Base-by-base conservation (phyloP, 2,329 filamentous ascomycete genomes). In the Pleurostoma richardsiae region DNA sequence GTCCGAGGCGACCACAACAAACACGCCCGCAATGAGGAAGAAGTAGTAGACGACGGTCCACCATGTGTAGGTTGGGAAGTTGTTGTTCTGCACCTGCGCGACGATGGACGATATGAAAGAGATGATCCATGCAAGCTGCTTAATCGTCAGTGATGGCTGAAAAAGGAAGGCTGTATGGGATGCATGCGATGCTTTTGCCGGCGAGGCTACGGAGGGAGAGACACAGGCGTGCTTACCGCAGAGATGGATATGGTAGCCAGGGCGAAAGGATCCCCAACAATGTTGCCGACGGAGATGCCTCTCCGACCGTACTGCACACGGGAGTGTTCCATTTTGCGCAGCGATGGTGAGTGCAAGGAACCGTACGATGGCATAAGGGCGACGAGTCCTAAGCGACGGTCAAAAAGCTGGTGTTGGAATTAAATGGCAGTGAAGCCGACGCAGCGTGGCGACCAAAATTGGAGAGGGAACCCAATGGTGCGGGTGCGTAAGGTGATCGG, bases 231-330 rank as follows among this genome's bases (percentile, higher is more conserved):
- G 80, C 90, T 68, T 82, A 96, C 92, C 63, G 88, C 77, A 53
- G 87, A 82, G 66, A 97, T 96, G 48, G 92, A 96, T 54, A 95
- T 82, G 33, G 94, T 97, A 46, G 91, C 90, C 50, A 99, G 80
- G 50, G 92, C 91, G 69, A 99, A 97, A 5, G 94, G 94, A 70
- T 99, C 92, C 59, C 94, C 94, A 51, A 96, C 78, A 59, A 99
- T 90, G 70, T 96, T 95, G 64, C 88, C 88, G 67, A 91, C 69
- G 67, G 81, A 86, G 68, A 96, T 85, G 58, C 73, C 72, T 62
- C 66, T 74, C 62, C 78, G 74, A 61, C 75, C 73, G 62, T 83
- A 79, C 56, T 70, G 67, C 53, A 60, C 71, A 63, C 80, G 76
- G 55, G 79, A 79, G 65, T 82, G 76, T 75, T 90, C 86, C 86